Evolutionary conservation across 1,284 basidiomycete species (phyloP), one percentile per base, ranked within the genome.

Genomic region (Hortiboletus rubellus): DNA sequence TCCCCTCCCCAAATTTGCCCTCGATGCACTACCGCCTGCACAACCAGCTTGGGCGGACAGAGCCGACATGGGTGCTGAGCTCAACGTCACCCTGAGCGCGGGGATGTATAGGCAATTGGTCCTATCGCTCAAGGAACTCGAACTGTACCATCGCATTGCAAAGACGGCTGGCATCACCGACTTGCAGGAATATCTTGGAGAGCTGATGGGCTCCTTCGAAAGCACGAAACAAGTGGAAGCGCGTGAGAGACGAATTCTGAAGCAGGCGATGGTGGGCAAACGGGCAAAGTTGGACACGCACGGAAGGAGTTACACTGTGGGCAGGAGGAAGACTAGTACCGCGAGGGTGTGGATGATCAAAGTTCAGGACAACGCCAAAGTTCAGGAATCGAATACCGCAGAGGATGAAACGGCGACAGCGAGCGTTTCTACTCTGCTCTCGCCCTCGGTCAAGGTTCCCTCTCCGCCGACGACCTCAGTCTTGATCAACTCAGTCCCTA

Each of bases 261-360:
- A 61, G 36, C 55, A 62, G 47, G 61, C 65, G 12, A 66, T 61
- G 67, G 49, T 59, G 36, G 63, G 69, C 60, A 87, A 86, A 66
- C 77, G 77, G 4, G 81, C 84, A 42, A 69, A 76, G 34, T 74
- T 92, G 55, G 94, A 96, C 70, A 77, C 80, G 50, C 81, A 82
- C 52, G 93, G 93, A 17, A 79, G 94, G 54, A 86, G 87, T n/a
- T 92, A 92, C 70, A 90, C 90, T 1, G 70, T 89, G 42, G 94
- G 95, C 30, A 83, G 85, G 74, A 83, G 94, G 65, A 97, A 97
- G 76, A 92, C 91, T 56, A 91, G 89, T 65, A 79, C 86, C 2
- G 93, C 94, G 24, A 82, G 94, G 47, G 94, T 96, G 3, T 99
- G 96, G 96, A 87, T 98, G 76, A 90, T 98, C 53, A 88, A 89